A percentile compares a stretch with the other conserved stretches of the same genome.
Conservation (phyloP, 2,329 filamentous ascomycete species). For the Penicillium verrucosum region DNA sequence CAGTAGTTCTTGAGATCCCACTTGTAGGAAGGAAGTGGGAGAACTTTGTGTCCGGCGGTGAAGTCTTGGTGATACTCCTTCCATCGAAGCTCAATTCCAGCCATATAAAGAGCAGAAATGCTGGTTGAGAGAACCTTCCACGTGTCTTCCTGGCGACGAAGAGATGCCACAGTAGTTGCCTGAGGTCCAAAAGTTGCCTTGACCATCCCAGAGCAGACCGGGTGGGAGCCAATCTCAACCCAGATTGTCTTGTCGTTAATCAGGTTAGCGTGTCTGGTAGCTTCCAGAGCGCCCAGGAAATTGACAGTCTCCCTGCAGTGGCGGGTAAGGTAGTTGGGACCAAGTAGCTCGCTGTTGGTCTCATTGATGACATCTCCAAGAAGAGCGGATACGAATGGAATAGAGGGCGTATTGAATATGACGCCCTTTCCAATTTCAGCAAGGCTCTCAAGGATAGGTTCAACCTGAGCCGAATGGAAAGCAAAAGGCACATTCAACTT, state of each 20-base stretch:
- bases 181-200: slow-evolving; percentile 58
- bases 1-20: slow-evolving; percentile 44
- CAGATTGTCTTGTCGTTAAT: slow-evolving; percentile 69
- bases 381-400: slow-evolving; percentile 48
- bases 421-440: slow-evolving; percentile 37
- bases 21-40: slow-evolving; percentile 38
- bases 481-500: slow-evolving; percentile 46
- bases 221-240: slow-evolving; percentile 60
- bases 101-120: slow-evolving; percentile 36
- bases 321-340: slow-evolving; percentile 40
- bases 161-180: slow-evolving; percentile 49
- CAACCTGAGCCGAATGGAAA: slow-evolving; percentile 48
- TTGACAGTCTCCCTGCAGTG: slow-evolving; percentile 48
- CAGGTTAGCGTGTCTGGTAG: slow-evolving; percentile 38
- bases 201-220: slow-evolving; percentile 47
- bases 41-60: slow-evolving; percentile 27
- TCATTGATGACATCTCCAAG: slow-evolving; percentile 43
- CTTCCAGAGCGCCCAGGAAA: slow-evolving; percentile 44
- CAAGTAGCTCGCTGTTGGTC: slow-evolving; percentile 31
- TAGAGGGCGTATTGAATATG: slow-evolving; percentile 38
- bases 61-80: slow-evolving; percentile 46
- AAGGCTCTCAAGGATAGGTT: slow-evolving; percentile 45
- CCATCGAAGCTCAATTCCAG: slow-evolving; percentile 42
- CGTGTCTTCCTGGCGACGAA: slow-evolving; percentile 42
- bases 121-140: slow-evolving; percentile 43